A percentile compares a stretch with the other conserved stretches of the same genome.
Evolutionary conservation across 352 stramenopile genomes (phyloP).

Genomic region (Globisporangium barbulae): DNA sequence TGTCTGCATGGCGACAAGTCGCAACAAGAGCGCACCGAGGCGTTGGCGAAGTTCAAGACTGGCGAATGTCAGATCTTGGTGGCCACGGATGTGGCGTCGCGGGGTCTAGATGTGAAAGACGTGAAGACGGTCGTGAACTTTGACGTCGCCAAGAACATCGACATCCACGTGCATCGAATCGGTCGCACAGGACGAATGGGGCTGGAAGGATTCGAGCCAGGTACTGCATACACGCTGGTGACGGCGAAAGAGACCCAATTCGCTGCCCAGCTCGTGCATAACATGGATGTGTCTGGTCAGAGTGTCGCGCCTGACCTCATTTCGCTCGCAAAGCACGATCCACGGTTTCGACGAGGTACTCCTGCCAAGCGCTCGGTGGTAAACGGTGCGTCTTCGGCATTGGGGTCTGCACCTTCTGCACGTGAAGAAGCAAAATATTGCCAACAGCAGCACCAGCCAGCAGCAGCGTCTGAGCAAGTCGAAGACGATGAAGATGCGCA

Average conservation of each 20-base stretch:
- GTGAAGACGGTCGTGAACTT: constrained; percentile 91
- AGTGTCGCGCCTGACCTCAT: constrained; percentile 49
- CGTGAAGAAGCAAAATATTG: not conserved
- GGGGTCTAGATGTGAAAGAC: constrained; percentile 88
- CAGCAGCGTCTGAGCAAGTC: not conserved
- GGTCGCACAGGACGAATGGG: constrained; percentile 87
- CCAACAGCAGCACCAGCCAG: not conserved
- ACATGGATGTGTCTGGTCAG: constrained; percentile 81
- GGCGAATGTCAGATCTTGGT: constrained; percentile 70
- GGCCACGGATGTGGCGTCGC: constrained; percentile 85
- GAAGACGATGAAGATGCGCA: constrained; percentile 43
- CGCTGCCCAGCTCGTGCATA: constrained; percentile 75
- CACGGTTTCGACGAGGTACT: constrained; percentile 44
- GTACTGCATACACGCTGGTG: constrained; percentile 81
- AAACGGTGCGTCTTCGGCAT: not conserved
- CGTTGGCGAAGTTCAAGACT: constrained; percentile 59
- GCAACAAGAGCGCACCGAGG: constrained; percentile 70
- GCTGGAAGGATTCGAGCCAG: constrained; percentile 68
- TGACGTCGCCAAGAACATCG: constrained; percentile 90
- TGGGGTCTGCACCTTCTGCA: not conserved
- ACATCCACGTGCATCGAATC: constrained; percentile 89
- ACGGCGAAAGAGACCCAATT: constrained; percentile 73
- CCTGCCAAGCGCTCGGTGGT: constrained; percentile 7
- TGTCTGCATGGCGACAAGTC: constrained; percentile 83
- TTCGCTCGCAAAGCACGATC: constrained; percentile 45